Base-by-base conservation (phyloP, 2,329 filamentous ascomycete genomes). In the Ustulina deusta region DNA sequence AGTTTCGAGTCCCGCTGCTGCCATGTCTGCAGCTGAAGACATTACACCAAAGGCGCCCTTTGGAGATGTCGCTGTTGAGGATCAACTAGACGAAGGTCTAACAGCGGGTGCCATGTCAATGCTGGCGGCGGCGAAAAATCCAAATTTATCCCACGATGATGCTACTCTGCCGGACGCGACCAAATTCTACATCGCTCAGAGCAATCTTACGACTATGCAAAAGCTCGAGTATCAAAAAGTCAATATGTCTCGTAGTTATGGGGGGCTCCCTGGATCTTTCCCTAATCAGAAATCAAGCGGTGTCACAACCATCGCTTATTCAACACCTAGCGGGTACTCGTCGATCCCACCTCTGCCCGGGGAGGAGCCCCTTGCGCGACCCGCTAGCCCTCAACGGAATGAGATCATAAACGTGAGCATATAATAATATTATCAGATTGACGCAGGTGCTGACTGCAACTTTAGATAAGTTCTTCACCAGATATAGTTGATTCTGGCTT, bases 141-240 rank as follows among this genome's bases (percentile, higher is more conserved):
- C 67, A 15, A 73, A 71, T 20, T 48, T 71, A 25, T 74, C 73
- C 17, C 66, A 72, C n/a, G 62, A 74, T 65, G 71, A 74, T 25
- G 40, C 71, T 42, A 57, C 38, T 22, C 27, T 69, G 2, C 65
- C 61, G 7, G 71, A 75, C 6, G 59, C 68, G 4, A 49, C 68
- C 10, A 74, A 74, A 22, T 77, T 79, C 65, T 78, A 78, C 64
- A 67, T 79, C 60, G 73, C 76, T 27, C 75, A 73, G 52, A 78
- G 75, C 70, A 74, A 72, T 49, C 71, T 79, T 20, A 78, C 77
- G 36, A 76, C 76, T 0, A 78, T 77, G 74, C 75, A 79, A 60
- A 78, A 75, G 60, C 74, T 76, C 7, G 73, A 79, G 63, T 78
- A 78, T 61, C 73, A 75, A 52, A 76, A 67, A 63, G 68, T 78